Base-by-base conservation (phyloP, 2,329 filamentous ascomycete species). In the Emydomyces testavorans region DNA sequence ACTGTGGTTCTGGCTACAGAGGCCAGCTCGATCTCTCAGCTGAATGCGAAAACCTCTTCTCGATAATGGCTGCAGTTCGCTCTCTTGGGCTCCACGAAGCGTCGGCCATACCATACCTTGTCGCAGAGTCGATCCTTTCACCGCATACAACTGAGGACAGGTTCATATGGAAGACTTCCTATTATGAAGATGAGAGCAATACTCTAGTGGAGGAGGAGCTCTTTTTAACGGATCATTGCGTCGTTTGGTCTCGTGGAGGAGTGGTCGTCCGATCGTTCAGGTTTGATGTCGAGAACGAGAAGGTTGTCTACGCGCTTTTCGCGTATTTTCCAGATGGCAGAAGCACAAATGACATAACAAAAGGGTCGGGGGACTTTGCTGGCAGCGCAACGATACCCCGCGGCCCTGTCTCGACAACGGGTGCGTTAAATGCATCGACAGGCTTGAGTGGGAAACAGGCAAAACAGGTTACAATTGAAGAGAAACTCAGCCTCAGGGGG, bases 41-140 rank as follows among this genome's bases (percentile, higher is more conserved):
- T 24, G 28, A 32, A 18, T 18, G 20, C 15, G n/a, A n/a, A n/a
- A n/a, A n/a, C n/a, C n/a, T n/a, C n/a, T 52, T 56, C 31, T 53
- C 54, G 56, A 66, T 58, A 60, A 98, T 98, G 93, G 90, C 90
- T 57, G 81, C 84, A 62, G 79, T 95, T 68, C 85, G 80, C 66
- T 95, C 90, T 55, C 77, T 95, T 60, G 92, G 92, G 65, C 75
- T 94, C 61, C 90, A 96, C 71, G 81, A 84, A 69, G 89, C 93
- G 52, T 79, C 84, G 52, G 88, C 83, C 54, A 74, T 96, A 54
- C 79, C 79, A 53, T 87, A 92, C 71, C 80, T 94, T 54, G 77
- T 94, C 56, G 75, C 82, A 56, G 89, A 96, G 66, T 77, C 80
- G 50, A 75, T 94, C 34, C 72, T 96, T 1, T 77, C 82, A 15